A percentile compares a stretch with the other conserved stretches of the same genome.
Conservation (phyloP, 2,329 filamentous ascomycete species). For the Fusarium pseudograminearum region DNA sequence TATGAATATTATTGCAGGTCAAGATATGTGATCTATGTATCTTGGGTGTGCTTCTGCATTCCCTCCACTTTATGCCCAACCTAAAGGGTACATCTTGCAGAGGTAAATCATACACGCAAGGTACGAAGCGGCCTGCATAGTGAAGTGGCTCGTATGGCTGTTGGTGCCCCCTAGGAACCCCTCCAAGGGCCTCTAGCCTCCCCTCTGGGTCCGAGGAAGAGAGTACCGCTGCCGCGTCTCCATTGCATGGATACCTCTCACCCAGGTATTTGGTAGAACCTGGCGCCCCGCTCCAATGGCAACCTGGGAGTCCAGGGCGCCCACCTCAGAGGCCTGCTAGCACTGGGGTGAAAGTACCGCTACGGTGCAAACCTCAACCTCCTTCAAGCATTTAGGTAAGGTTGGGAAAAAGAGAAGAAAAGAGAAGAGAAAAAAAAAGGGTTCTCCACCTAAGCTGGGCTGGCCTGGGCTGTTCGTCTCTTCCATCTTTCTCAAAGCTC, state of each 20-base stretch:
- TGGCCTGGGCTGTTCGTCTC: slow-evolving; percentile 18
- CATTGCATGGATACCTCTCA: slow-evolving; percentile 39
- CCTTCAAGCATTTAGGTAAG: slow-evolving; percentile 30
- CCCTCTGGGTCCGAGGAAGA: slow-evolving; percentile 24
- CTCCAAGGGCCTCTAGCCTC: slow-evolving; percentile 34
- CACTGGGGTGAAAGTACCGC: slow-evolving; percentile 27
- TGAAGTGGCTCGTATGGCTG: slow-evolving; percentile 39
- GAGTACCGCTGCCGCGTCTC: slow-evolving; percentile 42
- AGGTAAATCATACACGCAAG: slow-evolving; percentile 36
- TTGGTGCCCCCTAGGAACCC: slow-evolving; percentile 29
- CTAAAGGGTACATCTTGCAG: slow-evolving; percentile 29
- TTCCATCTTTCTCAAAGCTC: slow-evolving; percentile 26
- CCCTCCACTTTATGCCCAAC: slow-evolving; percentile 37
- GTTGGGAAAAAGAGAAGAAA: slow-evolving; percentile 14
- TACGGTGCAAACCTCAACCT: slow-evolving; percentile 22
- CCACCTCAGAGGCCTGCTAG: slow-evolving; percentile 36
- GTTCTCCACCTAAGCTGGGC: slow-evolving; percentile 36
- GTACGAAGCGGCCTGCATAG: slow-evolving; percentile 26
- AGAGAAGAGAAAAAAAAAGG: slow-evolving; percentile 20
- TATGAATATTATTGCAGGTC: slow-evolving; percentile 15
- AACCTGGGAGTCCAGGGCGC: slow-evolving; percentile 28
- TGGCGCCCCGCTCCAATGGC: slow-evolving; percentile 39
- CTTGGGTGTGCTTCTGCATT: slow-evolving; percentile 35
- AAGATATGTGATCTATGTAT: slow-evolving; percentile 6
- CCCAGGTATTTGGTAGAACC: slow-evolving; percentile 43